phyloP scores from a whole-genome alignment of 257 asterid species.

The Capsicum pubescens region DNA sequence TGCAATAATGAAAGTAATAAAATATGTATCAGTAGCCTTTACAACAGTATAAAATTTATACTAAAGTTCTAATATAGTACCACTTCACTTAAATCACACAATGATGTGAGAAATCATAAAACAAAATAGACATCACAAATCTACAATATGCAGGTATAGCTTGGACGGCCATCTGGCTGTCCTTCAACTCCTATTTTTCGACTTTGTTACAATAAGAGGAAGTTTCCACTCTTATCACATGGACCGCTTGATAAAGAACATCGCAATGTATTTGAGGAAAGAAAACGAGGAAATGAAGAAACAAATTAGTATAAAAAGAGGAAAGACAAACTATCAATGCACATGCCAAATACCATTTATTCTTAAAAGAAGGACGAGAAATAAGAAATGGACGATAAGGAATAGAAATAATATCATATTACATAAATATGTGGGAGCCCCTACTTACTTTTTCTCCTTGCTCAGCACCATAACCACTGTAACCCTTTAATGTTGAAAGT shows the following conservation, averaged over 20 bases:
- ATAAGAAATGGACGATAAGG: conserved; percentile 5
- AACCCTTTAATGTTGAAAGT: conserved; percentile 82
- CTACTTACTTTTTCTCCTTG: conserved; percentile 88
- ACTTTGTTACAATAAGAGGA: background rate
- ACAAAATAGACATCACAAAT: background rate
- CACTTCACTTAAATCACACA: conserved; percentile 11
- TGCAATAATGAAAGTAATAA: background rate
- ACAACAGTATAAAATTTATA: background rate
- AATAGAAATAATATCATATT: background rate
- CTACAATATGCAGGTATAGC: conserved; percentile 4
- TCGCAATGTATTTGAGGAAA: background rate
- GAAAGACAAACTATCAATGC: background rate
- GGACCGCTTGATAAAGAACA: conserved; percentile 1
- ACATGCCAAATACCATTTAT: background rate
- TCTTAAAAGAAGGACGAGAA: conserved; percentile 29
- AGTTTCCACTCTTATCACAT: background rate
- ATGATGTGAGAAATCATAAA: conserved; percentile 1
- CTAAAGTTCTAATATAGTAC: background rate
- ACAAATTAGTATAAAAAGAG: background rate
- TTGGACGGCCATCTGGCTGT: background rate
- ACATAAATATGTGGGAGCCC: background rate
- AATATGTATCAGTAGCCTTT: background rate
- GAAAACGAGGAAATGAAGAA: background rate
- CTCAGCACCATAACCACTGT: conserved; percentile 97
- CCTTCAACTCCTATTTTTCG: background rate